phyloP scores from a whole-genome alignment of 192 early-diverging fungal species.

The Pilobolus umbonatus region DNA sequence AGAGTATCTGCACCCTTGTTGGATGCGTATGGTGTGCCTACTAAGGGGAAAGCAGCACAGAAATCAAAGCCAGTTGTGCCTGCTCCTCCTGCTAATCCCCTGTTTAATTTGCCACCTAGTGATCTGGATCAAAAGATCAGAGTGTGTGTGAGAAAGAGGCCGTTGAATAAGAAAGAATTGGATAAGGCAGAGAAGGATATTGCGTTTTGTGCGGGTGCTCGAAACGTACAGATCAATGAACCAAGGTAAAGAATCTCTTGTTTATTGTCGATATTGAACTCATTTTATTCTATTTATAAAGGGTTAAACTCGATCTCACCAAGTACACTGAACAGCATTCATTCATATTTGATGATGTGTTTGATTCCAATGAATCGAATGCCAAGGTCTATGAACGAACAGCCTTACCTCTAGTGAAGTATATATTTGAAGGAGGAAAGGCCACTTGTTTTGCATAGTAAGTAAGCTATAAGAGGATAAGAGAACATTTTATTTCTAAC shows the following conservation, averaged over 20 bases:
- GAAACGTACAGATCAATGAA: slow-evolving; percentile 82
- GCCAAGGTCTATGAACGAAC: slow-evolving; percentile 87
- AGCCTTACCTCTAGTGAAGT: slow-evolving; percentile 89
- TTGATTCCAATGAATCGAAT: slow-evolving; percentile 76
- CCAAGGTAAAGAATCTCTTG: slow-evolving; percentile 64
- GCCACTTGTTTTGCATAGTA: slow-evolving; percentile 99
- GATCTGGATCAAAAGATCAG: slow-evolving; percentile 83
- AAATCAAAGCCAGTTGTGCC: not conserved
- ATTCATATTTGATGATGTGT: slow-evolving; percentile 96
- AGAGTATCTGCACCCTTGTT: slow-evolving; percentile 43
- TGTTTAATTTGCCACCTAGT: slow-evolving; percentile 22
- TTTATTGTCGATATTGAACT: not conserved
- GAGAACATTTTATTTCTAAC: not conserved
- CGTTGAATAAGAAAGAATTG: slow-evolving; percentile 82
- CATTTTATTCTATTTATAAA: slow-evolving; percentile 21
- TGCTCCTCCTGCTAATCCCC: not conserved
- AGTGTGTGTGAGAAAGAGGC: slow-evolving; percentile 95
- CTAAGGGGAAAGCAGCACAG: slow-evolving; percentile 7
- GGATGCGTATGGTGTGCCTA: slow-evolving; percentile 73
- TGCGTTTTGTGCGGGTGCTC: slow-evolving; percentile 53
- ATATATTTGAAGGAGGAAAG: slow-evolving; percentile 93
- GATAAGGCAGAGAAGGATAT: slow-evolving; percentile 81
- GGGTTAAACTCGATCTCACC: slow-evolving; percentile 92
- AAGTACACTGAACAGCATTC: slow-evolving; percentile 92
- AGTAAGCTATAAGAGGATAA: slow-evolving; percentile 20